phyloP scores from a whole-genome alignment of 2,329 filamentous ascomycete genomes.

The Seiridium cupressi region DNA sequence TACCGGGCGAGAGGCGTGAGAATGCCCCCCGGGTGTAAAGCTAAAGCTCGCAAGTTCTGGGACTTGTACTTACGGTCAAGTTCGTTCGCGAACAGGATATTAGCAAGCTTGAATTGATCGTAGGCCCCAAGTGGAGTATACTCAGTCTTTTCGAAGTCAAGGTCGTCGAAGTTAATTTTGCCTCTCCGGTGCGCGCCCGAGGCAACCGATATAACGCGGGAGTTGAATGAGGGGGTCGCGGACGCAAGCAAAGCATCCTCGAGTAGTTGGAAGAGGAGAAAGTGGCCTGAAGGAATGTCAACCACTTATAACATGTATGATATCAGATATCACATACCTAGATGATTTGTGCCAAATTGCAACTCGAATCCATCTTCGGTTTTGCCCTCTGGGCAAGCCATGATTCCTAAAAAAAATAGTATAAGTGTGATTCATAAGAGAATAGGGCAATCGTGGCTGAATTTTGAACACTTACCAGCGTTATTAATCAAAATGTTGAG shows the following conservation, averaged over 20 bases:
- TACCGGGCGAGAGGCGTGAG: conserved; percentile 24
- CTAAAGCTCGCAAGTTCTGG: background rate
- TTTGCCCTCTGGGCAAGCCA: conserved; percentile 5
- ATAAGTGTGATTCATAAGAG: too few species aligned
- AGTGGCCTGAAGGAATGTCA: conserved; percentile 6
- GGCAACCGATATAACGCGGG: conserved; percentile 42
- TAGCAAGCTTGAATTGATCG: conserved; percentile 48
- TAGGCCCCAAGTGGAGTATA: conserved; percentile 41
- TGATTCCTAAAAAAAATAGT: background rate
- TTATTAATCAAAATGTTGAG: conserved; percentile 17
- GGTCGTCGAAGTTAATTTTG: conserved; percentile 33
- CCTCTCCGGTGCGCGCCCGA: conserved; percentile 36
- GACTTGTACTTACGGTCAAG: background rate
- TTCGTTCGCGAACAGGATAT: conserved; percentile 26
- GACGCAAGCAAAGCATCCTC: conserved; percentile 11
- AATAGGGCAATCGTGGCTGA: too few species aligned
- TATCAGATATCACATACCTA: background rate
- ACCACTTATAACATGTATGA: background rate
- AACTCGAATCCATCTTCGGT: conserved; percentile 17
- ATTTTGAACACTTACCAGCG: conserved; percentile 14
- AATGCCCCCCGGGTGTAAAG: conserved; percentile 47
- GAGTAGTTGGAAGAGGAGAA: conserved; percentile 16
- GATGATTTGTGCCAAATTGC: conserved; percentile 15
- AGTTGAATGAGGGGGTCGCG: conserved; percentile 27
- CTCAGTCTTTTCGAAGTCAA: conserved; percentile 29